A percentile compares a stretch with the other conserved stretches of the same genome.
phyloP scores from a whole-genome alignment of 2,329 filamentous ascomycete genomes.

The Cladophialophora yegresii region DNA sequence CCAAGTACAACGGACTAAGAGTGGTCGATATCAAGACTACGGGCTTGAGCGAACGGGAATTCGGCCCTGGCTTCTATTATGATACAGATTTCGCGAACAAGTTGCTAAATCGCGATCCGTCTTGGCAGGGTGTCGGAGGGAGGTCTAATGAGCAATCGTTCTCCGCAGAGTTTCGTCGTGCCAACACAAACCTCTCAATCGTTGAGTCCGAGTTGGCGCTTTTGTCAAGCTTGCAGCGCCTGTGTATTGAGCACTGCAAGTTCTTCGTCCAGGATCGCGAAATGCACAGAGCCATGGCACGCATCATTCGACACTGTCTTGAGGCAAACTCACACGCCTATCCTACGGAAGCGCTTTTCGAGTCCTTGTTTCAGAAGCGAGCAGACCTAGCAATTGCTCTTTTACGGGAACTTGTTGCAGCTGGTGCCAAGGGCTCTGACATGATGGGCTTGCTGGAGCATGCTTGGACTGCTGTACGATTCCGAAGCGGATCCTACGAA shows the following conservation, averaged over 20 bases:
- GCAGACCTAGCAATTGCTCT: constrained; percentile 80
- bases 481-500: constrained; percentile 60
- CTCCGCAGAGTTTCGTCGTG: constrained; percentile 76
- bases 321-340: constrained; percentile 71
- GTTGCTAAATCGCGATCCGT: constrained; percentile 73
- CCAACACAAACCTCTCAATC: constrained; percentile 86
- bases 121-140: constrained; percentile 67
- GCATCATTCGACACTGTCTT: constrained; percentile 76
- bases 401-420: constrained; percentile 72
- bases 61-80: constrained; percentile 82
- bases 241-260: constrained; percentile 81
- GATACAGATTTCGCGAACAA: constrained; percentile 72
- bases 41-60: constrained; percentile 61
- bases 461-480: constrained; percentile 63
- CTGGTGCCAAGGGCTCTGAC: constrained; percentile 53
- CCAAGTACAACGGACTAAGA: constrained; percentile 71
- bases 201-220: constrained; percentile 81
- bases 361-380: constrained; percentile 71
- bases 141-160: constrained; percentile 50
- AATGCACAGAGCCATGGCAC: constrained; percentile 69
- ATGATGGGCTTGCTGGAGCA: constrained; percentile 58
- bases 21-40: constrained; percentile 82
- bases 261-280: constrained; percentile 54
- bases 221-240: constrained; percentile 84
- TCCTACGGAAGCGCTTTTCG: constrained; percentile 78